These are phyloP conservation scores for Exophiala phaeomuriformis DNA, from an alignment of 2,329 filamentous ascomycete genomes.

Conservation along the genomic window DNA sequence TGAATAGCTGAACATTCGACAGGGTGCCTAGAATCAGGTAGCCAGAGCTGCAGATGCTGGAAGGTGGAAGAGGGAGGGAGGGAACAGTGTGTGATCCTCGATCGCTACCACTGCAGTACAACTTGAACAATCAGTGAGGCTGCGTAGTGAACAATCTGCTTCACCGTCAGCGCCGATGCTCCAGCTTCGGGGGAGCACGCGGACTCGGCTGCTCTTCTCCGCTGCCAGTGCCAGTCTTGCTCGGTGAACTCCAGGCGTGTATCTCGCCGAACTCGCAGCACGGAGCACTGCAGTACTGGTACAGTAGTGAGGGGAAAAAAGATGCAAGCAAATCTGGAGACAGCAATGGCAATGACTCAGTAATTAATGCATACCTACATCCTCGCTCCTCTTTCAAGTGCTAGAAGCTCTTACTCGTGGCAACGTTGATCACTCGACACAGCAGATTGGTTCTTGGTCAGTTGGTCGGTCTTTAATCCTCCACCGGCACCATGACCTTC, in stretches of 20 bases:
- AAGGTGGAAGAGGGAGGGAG: too few species aligned
- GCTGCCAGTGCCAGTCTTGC: background rate
- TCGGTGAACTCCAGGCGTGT: background rate
- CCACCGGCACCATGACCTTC: conserved; percentile 9
- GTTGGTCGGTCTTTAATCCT: conserved; percentile 25
- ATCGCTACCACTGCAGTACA: too few species aligned
- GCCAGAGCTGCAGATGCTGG: too few species aligned
- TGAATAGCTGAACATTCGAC: background rate
- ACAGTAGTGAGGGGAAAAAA: background rate
- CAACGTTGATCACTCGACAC: background rate
- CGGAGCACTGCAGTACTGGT: too few species aligned
- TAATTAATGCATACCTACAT: background rate
- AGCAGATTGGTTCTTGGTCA: background rate
- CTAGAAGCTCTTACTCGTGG: background rate
- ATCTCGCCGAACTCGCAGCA: background rate
- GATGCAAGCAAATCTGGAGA: background rate
- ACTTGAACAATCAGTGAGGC: too few species aligned
- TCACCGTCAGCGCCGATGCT: background rate
- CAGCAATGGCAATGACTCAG: background rate
- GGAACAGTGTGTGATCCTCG: too few species aligned
- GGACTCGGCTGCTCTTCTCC: background rate
- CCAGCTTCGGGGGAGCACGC: too few species aligned
- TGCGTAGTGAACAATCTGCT: background rate
- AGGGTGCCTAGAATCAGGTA: too few species aligned
- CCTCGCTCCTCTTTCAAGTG: background rate